Evolutionary conservation across 192 early-diverging fungal species (phyloP).

Genomic region (Linnemannia elongata): DNA sequence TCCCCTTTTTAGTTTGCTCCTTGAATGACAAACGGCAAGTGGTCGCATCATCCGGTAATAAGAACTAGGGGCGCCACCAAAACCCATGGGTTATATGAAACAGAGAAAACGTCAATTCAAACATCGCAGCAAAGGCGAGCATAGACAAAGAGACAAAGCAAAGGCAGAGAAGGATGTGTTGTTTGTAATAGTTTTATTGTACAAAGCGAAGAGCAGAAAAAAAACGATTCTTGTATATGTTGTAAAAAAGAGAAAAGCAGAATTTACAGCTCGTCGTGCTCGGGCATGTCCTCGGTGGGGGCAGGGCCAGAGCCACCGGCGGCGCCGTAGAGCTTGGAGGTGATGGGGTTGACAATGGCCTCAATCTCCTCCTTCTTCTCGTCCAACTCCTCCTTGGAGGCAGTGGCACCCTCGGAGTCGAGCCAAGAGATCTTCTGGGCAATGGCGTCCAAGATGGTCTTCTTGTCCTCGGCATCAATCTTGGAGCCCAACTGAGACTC

Average conservation of each 20-base stretch:
- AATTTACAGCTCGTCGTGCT: slow-evolving; percentile 79
- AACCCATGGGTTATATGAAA: too few species aligned
- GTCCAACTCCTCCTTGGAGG: slow-evolving; percentile 97
- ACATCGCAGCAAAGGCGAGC: too few species aligned
- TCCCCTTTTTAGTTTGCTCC: neutral
- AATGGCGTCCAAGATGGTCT: slow-evolving; percentile 85
- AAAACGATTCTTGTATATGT: slow-evolving; percentile 7
- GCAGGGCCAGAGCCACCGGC: slow-evolving; percentile 70
- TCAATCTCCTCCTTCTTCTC: slow-evolving; percentile 96
- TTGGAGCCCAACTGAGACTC: slow-evolving; percentile 89
- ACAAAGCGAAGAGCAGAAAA: slow-evolving; percentile 8
- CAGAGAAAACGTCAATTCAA: too few species aligned
- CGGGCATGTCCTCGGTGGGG: slow-evolving; percentile 68
- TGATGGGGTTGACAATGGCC: slow-evolving; percentile 94
- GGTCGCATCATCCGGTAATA: too few species aligned
- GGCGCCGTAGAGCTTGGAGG: slow-evolving; percentile 87
- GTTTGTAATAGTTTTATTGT: slow-evolving; percentile 8
- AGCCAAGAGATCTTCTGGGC: slow-evolving; percentile 81
- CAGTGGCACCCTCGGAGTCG: slow-evolving; percentile 81
- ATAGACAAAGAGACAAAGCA: too few species aligned
- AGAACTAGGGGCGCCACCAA: too few species aligned
- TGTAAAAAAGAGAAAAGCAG: slow-evolving; percentile 12
- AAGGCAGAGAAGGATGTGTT: neutral
- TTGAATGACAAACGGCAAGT: too few species aligned
- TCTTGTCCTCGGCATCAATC: slow-evolving; percentile 91